Conservation (phyloP, 805 yeast species). For the Wickerhamomyces kurtzmanii region DNA sequence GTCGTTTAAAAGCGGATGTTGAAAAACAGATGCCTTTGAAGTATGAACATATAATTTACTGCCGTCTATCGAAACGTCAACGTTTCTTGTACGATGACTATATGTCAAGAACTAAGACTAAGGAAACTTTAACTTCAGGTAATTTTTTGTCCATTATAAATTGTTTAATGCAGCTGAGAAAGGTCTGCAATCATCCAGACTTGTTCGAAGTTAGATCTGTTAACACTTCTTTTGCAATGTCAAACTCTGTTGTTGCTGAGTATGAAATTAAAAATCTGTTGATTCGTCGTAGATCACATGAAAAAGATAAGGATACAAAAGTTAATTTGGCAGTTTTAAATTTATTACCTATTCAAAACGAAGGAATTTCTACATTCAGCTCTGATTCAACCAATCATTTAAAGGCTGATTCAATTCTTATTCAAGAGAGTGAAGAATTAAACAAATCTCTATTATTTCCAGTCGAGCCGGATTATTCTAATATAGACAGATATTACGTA, state of each 20-base stretch:
- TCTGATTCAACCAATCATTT: conserved; percentile 30
- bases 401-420: conserved; percentile 37
- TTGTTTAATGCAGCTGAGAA: conserved; percentile 94
- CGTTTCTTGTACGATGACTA: conserved; percentile 90
- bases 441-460: conserved; percentile 23
- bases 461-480: conserved; percentile 18
- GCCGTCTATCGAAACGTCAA: conserved; percentile 88
- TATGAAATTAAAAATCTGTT: conserved; percentile 32
- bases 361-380: conserved; percentile 33
- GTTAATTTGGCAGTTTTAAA: conserved; percentile 53
- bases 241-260: conserved; percentile 45
- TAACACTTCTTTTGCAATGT: conserved; percentile 78
- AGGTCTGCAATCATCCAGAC: conserved; percentile 95
- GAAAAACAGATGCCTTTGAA: conserved; percentile 99
- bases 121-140: conserved; percentile 88
- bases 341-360: conserved; percentile 41
- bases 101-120: conserved; percentile 93
- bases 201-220: conserved; percentile 93
- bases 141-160: conserved; percentile 91
- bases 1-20: conserved; percentile 92
- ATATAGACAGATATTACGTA: conserved; percentile 50
- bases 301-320: conserved; percentile 13
- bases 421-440: conserved; percentile 31
- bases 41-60: conserved; percentile 88
- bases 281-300: conserved; percentile 23